Evolutionary conservation across 345 rosid species (phyloP).

Genomic region (Psidium guajava): DNA sequence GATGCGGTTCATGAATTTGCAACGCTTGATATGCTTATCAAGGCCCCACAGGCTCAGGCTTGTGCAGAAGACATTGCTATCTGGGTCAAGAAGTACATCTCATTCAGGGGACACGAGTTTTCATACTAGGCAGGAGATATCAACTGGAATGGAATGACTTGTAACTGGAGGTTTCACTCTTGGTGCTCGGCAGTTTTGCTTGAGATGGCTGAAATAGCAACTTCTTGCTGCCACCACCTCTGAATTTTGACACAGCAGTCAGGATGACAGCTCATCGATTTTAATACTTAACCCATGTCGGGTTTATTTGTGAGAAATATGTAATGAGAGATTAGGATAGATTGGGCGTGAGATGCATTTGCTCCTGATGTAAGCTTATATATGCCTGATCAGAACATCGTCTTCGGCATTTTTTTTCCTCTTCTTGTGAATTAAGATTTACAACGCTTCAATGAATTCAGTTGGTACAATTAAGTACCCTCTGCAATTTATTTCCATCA

Average conservation of each 20-base stretch:
- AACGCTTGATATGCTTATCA: slow-evolving; percentile 82
- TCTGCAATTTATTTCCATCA: not conserved
- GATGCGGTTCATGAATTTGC: slow-evolving; percentile 95
- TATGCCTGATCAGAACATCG: not conserved
- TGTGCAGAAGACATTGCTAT: slow-evolving; percentile 86
- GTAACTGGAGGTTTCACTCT: not conserved
- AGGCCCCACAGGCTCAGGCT: slow-evolving; percentile 81
- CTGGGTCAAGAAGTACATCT: slow-evolving; percentile 89
- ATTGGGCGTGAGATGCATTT: not conserved
- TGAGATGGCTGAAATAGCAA: not conserved
- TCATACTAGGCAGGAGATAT: slow-evolving; percentile 36
- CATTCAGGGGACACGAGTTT: slow-evolving; percentile 78
- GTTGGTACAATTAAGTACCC: not conserved
- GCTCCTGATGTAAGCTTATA: not conserved
- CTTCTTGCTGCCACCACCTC: not conserved
- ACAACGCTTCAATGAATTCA: not conserved
- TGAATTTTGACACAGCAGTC: not conserved
- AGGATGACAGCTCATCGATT: not conserved
- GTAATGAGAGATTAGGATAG: not conserved
- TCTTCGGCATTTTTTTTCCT: not conserved
- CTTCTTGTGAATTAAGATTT: not conserved
- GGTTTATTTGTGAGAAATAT: not conserved
- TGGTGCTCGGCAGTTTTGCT: not conserved
- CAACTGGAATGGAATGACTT: not conserved
- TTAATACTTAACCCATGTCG: not conserved